Evolutionary conservation across 257 asterid species (phyloP).

Genomic region (Fraxinus quadrangulata): DNA sequence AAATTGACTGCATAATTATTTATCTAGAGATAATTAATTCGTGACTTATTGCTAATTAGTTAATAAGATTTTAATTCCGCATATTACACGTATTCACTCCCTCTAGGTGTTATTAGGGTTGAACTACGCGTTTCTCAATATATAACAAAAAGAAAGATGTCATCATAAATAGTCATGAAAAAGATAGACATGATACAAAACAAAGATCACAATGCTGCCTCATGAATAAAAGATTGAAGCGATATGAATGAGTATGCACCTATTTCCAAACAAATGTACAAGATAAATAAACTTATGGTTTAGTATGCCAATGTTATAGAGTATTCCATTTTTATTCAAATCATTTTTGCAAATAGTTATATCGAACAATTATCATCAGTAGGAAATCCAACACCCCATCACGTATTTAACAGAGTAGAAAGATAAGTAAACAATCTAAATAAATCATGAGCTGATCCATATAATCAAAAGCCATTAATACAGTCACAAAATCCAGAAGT

Average conservation of each 20-base stretch:
- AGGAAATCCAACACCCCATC: background rate
- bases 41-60: too few species aligned
- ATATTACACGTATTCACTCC: too few species aligned
- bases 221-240: background rate
- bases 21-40: too few species aligned
- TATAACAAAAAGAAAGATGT: too few species aligned
- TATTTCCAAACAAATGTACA: background rate
- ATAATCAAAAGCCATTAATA: background rate
- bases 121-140: too few species aligned
- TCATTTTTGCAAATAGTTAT: background rate
- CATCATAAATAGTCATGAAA: background rate
- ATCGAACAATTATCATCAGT: background rate
- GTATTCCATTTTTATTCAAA: background rate
- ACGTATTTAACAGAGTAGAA: background rate
- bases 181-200: background rate
- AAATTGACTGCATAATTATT: too few species aligned
- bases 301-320: background rate
- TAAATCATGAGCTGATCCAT: slow-evolving; percentile 5
- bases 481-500: background rate
- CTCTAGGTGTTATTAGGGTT: too few species aligned
- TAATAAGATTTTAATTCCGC: too few species aligned
- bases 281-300: background rate
- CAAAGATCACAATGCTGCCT: background rate
- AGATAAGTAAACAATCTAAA: background rate
- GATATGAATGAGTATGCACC: background rate